A percentile compares a stretch with the other conserved stretches of the same genome.
Evolutionary conservation across 2,329 filamentous ascomycete genomes (phyloP).

Genomic region (Juglanconis oblonga): DNA sequence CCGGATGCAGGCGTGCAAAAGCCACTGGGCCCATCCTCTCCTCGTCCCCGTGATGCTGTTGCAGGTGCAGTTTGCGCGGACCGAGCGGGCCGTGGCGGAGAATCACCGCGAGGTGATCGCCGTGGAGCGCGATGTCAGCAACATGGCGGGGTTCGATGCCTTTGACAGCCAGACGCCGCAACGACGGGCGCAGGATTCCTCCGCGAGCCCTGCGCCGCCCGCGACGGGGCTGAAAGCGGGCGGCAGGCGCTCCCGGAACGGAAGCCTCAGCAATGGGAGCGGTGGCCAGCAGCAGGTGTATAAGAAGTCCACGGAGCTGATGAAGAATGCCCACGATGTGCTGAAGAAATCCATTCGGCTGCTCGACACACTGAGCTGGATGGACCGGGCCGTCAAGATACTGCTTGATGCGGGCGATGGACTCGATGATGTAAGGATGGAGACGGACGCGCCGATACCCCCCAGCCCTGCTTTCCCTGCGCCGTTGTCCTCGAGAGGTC

Average conservation of each 20-base stretch:
- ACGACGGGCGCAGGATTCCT: conserved; percentile 19
- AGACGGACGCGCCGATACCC: conserved; percentile 14
- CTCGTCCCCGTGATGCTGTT: conserved; percentile 44
- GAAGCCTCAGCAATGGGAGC: neutral
- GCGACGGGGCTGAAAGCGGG: neutral
- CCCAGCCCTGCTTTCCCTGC: conserved; percentile 7
- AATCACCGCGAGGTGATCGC: conserved; percentile 40
- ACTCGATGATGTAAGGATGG: conserved; percentile 30
- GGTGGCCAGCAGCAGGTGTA: conserved; percentile 31
- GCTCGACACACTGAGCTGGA: conserved; percentile 45
- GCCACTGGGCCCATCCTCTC: conserved; percentile 44
- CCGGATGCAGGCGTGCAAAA: conserved; percentile 40
- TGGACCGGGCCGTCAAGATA: conserved; percentile 43
- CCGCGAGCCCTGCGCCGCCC: conserved; percentile 20
- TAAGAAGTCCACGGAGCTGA: conserved; percentile 43
- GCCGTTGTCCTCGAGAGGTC: conserved; percentile 19
- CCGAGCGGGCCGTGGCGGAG: conserved; percentile 41
- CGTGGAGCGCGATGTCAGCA: conserved; percentile 41
- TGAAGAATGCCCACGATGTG: conserved; percentile 46
- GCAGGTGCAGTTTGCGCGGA: conserved; percentile 43
- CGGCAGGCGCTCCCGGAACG: neutral
- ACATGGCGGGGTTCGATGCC: conserved; percentile 38
- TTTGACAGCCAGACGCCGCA: conserved; percentile 20
- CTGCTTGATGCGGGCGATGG: conserved; percentile 43
- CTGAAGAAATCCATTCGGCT: conserved; percentile 43